phyloP scores from a whole-genome alignment of 2,329 filamentous ascomycete species.

The Alternaria incomplexa region DNA sequence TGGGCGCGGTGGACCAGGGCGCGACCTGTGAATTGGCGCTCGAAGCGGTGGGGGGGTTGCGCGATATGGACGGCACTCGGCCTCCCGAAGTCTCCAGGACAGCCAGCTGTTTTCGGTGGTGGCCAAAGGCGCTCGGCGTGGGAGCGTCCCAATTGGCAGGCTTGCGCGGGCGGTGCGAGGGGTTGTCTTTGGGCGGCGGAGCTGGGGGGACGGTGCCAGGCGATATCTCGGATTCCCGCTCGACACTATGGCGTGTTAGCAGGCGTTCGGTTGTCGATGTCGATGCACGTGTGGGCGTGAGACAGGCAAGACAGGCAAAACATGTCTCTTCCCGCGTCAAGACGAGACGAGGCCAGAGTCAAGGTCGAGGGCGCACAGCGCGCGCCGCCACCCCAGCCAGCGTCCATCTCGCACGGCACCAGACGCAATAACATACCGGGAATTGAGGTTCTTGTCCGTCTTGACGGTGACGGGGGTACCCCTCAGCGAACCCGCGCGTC shows the following conservation, averaged over 20 bases:
- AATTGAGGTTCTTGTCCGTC: constrained; percentile 59
- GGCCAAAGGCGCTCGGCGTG: constrained; percentile 66
- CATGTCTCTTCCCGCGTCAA: constrained; percentile 3
- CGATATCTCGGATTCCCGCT: constrained; percentile 54
- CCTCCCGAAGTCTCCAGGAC: constrained; percentile 68
- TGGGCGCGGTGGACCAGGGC: constrained; percentile 56
- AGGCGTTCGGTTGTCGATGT: constrained; percentile 11
- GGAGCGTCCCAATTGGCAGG: constrained; percentile 62
- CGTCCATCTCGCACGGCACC: constrained; percentile 2
- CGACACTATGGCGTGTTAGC: constrained; percentile 48
- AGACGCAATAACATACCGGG: constrained; percentile 49
- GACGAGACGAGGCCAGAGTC: constrained; percentile 19
- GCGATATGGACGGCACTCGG: constrained; percentile 63
- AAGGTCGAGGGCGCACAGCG: constrained; percentile 22
- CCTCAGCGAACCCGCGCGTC: constrained; percentile 41
- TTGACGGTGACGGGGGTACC: constrained; percentile 57
- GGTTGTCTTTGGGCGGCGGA: constrained; percentile 44
- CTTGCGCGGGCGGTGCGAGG: constrained; percentile 39
- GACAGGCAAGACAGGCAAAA: constrained; percentile 31
- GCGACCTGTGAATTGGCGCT: constrained; percentile 60
- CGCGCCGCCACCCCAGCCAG: constrained; percentile 17
- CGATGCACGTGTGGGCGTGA: constrained; percentile 25
- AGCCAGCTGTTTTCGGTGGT: constrained; percentile 75
- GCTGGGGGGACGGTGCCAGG: constrained; percentile 46
- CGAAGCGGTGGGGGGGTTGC: constrained; percentile 62